Base-by-base conservation (phyloP, 345 rosid species). In the Citrus reticulata region DNA sequence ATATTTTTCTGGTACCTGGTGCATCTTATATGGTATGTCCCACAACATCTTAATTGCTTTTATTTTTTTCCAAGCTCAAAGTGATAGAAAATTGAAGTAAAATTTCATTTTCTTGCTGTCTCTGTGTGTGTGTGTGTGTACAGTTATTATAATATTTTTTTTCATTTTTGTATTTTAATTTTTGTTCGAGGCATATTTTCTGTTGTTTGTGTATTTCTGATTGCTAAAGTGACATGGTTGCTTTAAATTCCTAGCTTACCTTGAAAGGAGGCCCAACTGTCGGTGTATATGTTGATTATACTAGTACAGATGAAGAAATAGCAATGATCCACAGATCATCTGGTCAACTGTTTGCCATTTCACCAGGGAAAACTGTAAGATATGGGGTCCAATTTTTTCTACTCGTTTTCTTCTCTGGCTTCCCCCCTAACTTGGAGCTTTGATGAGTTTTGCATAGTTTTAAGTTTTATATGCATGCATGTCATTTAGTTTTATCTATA, bases 341-440 rank as follows among this genome's bases (percentile, higher is more conserved):
- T 1, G 99, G 98, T 57, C 86, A 79, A 58, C 80, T 93, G 32
- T 86, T 85, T 81, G 97, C 93, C 69, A 85, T 84, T 82, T 91
- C 95, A 77, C 93, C 93, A 19, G 99, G 99, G 78, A 92, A 95
- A 86, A 84, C 98, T 75, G 99, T 95, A 87, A 80, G 93, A 79
- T 73, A 73, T 66, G 71, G 76, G 81, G 77, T 74, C 39, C 70
- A 30, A 76, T 72, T 60, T 64, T 68, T 68, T 54, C 37, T 81
- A 63, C 24, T 16, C 42, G 22, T 49, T 24, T 29, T 62, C 68
- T 40, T 27, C 35, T 58, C 63, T 64, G 69, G 6, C 39, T 63
- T 2, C 7, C 9, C 32, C 17, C n/a, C 17, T 30, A 16, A 16
- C 30, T 30, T 30, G 32, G 16, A 13, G 13, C 32, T 24, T 30